phyloP scores from a whole-genome alignment of 2,329 filamentous ascomycete genomes.

The Apiospora aurea region DNA sequence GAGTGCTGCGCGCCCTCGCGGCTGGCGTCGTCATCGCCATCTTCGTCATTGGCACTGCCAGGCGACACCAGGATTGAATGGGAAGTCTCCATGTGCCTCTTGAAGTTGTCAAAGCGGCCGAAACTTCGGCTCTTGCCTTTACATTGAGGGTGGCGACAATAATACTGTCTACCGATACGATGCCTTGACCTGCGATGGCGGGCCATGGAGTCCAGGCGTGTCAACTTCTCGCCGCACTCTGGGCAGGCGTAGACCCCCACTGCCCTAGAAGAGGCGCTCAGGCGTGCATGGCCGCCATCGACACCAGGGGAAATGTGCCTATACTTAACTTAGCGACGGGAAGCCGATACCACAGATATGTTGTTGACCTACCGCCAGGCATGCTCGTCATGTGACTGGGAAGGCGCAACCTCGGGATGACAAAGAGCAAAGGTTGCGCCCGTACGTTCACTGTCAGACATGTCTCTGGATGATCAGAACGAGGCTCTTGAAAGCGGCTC shows the following conservation, averaged over 20 bases:
- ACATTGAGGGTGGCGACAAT: conserved; percentile 7
- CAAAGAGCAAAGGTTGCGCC: not conserved
- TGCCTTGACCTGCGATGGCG: conserved; percentile 19
- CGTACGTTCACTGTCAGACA: conserved; percentile 18
- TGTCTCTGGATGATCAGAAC: conserved; percentile 1
- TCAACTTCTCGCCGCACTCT: conserved; percentile 9
- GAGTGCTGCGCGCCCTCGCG: not conserved
- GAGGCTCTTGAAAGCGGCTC: not conserved
- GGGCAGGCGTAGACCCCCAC: conserved; percentile 18
- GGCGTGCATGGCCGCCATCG: not conserved
- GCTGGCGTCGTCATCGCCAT: not conserved
- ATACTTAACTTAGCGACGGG: not conserved
- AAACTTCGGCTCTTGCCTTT: conserved; percentile 16
- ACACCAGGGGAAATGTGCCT: not conserved
- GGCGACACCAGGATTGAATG: not conserved
- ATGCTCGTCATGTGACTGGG: conserved; percentile 18
- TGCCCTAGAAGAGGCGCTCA: conserved; percentile 9
- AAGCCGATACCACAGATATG: not conserved
- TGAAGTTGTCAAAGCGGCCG: conserved; percentile 22
- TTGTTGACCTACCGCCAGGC: conserved; percentile 16
- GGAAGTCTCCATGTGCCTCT: not conserved
- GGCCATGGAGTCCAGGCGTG: conserved; percentile 20
- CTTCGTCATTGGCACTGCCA: conserved; percentile 11
- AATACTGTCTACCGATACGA: conserved; percentile 8
- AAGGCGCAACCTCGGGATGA: not conserved